Percentiles rank a stretch among this genome's conserved stretches.
Conservation (phyloP, 2,329 filamentous ascomycete species). For the Epichloe gansuensis region DNA sequence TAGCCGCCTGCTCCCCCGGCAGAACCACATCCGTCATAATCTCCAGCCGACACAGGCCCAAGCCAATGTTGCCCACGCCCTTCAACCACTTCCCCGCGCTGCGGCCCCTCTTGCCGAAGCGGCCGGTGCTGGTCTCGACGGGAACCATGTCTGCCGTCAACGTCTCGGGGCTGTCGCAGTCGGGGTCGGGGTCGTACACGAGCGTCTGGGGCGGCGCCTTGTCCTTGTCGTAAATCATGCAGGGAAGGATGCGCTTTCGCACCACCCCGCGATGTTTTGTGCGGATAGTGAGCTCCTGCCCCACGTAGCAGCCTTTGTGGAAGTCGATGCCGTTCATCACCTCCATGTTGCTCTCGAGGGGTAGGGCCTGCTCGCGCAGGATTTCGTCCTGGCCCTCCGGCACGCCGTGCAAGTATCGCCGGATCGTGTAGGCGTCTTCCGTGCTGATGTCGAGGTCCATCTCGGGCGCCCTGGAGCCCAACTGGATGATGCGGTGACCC, state of each 20-base stretch:
- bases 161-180: constrained; percentile 13
- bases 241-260: constrained; percentile 75
- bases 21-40: constrained; percentile 74
- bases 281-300: constrained; percentile 90
- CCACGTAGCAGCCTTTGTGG: constrained; percentile 91
- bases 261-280: constrained; percentile 92
- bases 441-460: constrained; percentile 33
- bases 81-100: constrained; percentile 70
- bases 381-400: constrained; percentile 80
- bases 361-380: constrained; percentile 54
- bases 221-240: constrained; percentile 51
- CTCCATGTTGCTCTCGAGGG: constrained; percentile 84
- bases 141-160: constrained; percentile 26
- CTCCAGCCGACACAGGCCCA: constrained; percentile 77
- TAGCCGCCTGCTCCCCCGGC: constrained; percentile 53
- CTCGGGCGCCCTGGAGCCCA: constrained; percentile 18
- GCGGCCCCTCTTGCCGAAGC: constrained; percentile 45
- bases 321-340: constrained; percentile 78
- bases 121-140: constrained; percentile 34
- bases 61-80: constrained; percentile 71
- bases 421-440: constrained; percentile 54
- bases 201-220: constrained; percentile 27
- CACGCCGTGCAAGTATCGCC: constrained; percentile 68
- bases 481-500: constrained; percentile 36
- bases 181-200: constrained; percentile 29